Evolutionary conservation across 352 stramenopile species (phyloP).

Genomic region (Phytophthora ohioensis): DNA sequence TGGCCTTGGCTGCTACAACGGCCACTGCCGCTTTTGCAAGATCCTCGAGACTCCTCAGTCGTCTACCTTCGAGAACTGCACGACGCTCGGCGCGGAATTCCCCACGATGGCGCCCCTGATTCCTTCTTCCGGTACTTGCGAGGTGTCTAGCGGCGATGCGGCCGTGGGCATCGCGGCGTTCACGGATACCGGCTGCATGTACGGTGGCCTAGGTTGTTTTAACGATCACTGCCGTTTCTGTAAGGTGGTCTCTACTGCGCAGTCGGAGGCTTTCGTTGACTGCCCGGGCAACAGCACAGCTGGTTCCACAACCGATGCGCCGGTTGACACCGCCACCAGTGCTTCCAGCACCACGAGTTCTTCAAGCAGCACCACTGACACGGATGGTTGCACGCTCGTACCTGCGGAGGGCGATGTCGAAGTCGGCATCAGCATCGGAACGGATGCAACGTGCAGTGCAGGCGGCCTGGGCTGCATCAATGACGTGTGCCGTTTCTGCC

Average conservation of each 20-base stretch:
- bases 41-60: slow-evolving; percentile 43
- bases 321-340: slow-evolving; percentile 17
- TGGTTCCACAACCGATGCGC: slow-evolving; percentile 17
- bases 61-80: slow-evolving; percentile 42
- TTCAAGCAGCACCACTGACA: neutral
- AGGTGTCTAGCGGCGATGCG: slow-evolving; percentile 33
- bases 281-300: slow-evolving; percentile 24
- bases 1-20: slow-evolving; percentile 52
- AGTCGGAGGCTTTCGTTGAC: slow-evolving; percentile 44
- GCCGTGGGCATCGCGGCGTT: slow-evolving; percentile 47
- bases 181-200: slow-evolving; percentile 36
- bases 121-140: slow-evolving; percentile 16
- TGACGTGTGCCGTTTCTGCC: slow-evolving; percentile 40
- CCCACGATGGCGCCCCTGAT: slow-evolving; percentile 32
- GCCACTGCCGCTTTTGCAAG: slow-evolving; percentile 54
- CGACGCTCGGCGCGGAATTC: slow-evolving; percentile 29
- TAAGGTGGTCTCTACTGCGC: slow-evolving; percentile 29
- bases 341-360: slow-evolving; percentile 14
- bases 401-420: slow-evolving; percentile 32
- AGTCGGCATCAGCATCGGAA: slow-evolving; percentile 38
- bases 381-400: slow-evolving; percentile 23
- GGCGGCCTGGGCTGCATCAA: slow-evolving; percentile 41
- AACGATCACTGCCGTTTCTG: slow-evolving; percentile 56
- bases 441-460: slow-evolving; percentile 32
- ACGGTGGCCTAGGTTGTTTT: slow-evolving; percentile 52